These are phyloP conservation scores for Mallotus repandus DNA, from an alignment of 441 rosid species.

Conservation along the genomic window DNA sequence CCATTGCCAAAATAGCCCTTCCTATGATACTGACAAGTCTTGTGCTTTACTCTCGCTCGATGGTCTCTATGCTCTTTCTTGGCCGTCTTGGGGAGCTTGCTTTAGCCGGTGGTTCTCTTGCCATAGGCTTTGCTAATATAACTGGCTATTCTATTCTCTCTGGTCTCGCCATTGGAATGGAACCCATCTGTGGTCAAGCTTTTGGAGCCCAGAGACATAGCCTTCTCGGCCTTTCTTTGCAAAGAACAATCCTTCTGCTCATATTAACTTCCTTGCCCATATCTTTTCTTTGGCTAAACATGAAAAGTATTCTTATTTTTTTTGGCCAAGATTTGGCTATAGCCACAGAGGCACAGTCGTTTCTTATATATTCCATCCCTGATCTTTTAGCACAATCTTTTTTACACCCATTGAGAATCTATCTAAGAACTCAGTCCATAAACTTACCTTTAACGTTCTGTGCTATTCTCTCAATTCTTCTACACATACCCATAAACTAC, in stretches of 20 bases:
- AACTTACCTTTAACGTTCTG: conserved; percentile 73
- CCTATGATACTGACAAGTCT: conserved; percentile 80
- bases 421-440: conserved; percentile 76
- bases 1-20: conserved; percentile 53
- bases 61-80: conserved; percentile 79
- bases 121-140: conserved; percentile 82
- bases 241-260: conserved; percentile 61
- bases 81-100: conserved; percentile 70
- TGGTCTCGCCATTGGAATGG: conserved; percentile 92
- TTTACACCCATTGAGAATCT: conserved; percentile 78
- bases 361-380: conserved; percentile 66
- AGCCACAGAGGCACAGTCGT: conserved; percentile 59
- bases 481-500: conserved; percentile 73
- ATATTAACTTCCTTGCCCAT: conserved; percentile 62
- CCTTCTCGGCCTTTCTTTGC: conserved; percentile 60
- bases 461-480: conserved; percentile 53
- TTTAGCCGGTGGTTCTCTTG: conserved; percentile 87
- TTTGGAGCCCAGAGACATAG: conserved; percentile 64
- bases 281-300: conserved; percentile 68
- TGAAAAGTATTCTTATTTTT: conserved; percentile 51
- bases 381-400: conserved; percentile 80
- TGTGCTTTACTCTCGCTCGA: conserved; percentile 80
- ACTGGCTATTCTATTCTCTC: conserved; percentile 88
- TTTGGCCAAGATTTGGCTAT: conserved; percentile 63
- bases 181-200: conserved; percentile 88